Base-by-base conservation (phyloP, 805 yeast genomes). In the Saturnispora serradocipensis region DNA sequence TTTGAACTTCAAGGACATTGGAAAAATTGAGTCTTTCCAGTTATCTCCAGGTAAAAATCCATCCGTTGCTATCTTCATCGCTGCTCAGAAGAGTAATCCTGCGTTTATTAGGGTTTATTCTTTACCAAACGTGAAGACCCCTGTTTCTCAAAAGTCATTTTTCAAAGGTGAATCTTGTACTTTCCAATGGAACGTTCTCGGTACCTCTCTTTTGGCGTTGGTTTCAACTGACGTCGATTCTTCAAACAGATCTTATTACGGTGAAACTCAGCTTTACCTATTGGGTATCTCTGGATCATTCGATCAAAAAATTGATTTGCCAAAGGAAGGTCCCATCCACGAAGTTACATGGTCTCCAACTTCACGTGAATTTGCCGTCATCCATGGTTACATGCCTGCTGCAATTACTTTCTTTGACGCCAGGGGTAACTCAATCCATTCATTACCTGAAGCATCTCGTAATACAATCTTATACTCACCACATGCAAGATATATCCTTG, bases 331-430 rank as follows among this genome's bases (percentile, higher is more conserved):
- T 32, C 98, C 99, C 44, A 89, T 93, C 59, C 97, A 93, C 71
- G 99, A 93, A 68, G 87, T 91, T 55, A 83, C 93, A 22, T 93
- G 99, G 99, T 86, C 96, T 25, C 97, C 98, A 53, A 81, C 89
- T 48, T 88, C 96, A 18, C 79, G 96, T 59, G 98, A 93, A 71
- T 95, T 93, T 73, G 98, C 97, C 54, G 99, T 93, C 43, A 88
- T 87, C 51, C 90, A 90, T 65, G 99, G 99, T 32, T 90, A 80
- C 71, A 93, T 93, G 98, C 99, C 99, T 2, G 88, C 97, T 28
- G 84, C 86, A 62, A 90, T 97, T 25, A 82, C 96, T 10, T 88
- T 93, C 62, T 93, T 91, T 63, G 98, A 93, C 70, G 81, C 95
- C 27, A 81, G 97, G 62, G 99, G 98, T 57, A 88, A 89, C 66